A percentile compares a stretch with the other conserved stretches of the same genome.
Evolutionary conservation across 202 grass and related monocot genomes (phyloP).

Genomic region (Dendrocalamus latiflorus): DNA sequence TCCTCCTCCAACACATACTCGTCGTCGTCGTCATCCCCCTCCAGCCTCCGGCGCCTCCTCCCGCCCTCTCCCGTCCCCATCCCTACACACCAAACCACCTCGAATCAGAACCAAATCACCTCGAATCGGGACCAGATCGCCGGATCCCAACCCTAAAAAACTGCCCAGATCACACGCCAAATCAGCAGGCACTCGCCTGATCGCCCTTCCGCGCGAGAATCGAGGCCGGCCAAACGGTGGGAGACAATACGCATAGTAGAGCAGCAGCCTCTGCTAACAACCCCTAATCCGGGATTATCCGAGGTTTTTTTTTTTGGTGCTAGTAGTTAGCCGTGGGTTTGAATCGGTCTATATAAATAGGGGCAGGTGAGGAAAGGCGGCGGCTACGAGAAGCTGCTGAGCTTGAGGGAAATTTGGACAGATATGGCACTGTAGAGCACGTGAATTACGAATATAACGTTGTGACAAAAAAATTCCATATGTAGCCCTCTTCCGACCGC

Average conservation of each 20-base stretch:
- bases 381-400: slow-evolving; percentile 6
- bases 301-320: not conserved
- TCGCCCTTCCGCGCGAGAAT: slow-evolving; percentile 9
- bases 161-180: not conserved
- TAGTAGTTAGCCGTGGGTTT: not conserved
- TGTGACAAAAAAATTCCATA: too few species aligned
- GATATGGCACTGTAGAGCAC: too few species aligned
- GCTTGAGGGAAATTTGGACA: not conserved
- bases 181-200: not conserved
- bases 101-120: too few species aligned
- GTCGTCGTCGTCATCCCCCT: slow-evolving; percentile 32
- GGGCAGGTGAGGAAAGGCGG: slow-evolving; percentile 32
- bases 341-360: slow-evolving; percentile 1
- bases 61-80: slow-evolving; percentile 35
- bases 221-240: slow-evolving; percentile 2
- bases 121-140: too few species aligned
- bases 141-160: slow-evolving; percentile 3
- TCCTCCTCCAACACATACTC: slow-evolving; percentile 49
- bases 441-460: too few species aligned
- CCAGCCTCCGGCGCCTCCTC: slow-evolving; percentile 21
- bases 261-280: not conserved
- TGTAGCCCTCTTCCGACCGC: too few species aligned
- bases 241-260: not conserved
- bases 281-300: not conserved
- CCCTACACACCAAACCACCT: too few species aligned